These are phyloP conservation scores for Populus alba DNA, from an alignment of 345 rosid species.

Conservation along the genomic window DNA sequence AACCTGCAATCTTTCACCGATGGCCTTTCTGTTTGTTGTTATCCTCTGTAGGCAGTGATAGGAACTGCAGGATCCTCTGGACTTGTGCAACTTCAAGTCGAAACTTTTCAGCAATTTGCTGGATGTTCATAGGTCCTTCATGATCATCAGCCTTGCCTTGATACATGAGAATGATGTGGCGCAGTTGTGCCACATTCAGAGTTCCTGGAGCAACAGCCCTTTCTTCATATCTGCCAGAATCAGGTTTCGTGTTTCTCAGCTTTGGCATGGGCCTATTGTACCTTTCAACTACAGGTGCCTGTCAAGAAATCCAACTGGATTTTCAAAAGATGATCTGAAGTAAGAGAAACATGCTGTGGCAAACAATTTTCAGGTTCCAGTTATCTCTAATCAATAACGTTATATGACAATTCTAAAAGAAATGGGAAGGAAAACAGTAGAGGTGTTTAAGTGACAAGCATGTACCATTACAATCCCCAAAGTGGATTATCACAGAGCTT, in stretches of 20 bases:
- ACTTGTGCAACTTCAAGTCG: constrained; percentile 57
- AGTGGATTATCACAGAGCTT: no score
- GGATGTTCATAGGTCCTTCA: constrained; percentile 53
- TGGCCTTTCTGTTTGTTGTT: constrained; percentile 25
- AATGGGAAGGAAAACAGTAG: no score
- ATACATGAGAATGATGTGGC: constrained; percentile 64
- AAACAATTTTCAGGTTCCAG: neutral
- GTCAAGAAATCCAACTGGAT: constrained; percentile 8
- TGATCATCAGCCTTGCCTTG: constrained; percentile 83
- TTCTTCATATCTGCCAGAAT: constrained; percentile 60
- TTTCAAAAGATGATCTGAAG: neutral
- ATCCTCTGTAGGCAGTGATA: constrained; percentile 69
- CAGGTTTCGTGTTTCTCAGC: constrained; percentile 63
- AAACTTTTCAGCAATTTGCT: constrained; percentile 67
- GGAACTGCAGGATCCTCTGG: constrained; percentile 48
- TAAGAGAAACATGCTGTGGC: neutral
- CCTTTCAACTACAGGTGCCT: constrained; percentile 71
- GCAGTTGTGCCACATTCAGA: constrained; percentile 67
- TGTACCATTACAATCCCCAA: no score
- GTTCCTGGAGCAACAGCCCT: constrained; percentile 64
- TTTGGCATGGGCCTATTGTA: constrained; percentile 75
- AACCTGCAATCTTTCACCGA: neutral
- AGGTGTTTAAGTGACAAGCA: no score
- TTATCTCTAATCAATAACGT: no score
- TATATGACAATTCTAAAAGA: no score